Conservation (phyloP, 768 basidiomycete species). For the Strobilomyces confusus region DNA sequence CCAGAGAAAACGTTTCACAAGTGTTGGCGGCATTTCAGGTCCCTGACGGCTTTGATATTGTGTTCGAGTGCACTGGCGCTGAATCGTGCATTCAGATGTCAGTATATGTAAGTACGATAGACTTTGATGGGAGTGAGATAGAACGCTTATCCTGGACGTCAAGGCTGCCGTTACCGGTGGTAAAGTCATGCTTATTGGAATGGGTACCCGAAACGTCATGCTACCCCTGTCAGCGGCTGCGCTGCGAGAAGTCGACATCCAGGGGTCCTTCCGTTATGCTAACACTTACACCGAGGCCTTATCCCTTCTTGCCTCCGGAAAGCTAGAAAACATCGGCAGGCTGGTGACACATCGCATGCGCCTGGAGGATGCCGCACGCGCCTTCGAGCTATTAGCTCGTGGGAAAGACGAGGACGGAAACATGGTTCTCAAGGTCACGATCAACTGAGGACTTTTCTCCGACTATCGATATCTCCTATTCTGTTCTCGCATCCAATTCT, state of each 20-base stretch:
- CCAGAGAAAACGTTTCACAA: constrained; percentile 52
- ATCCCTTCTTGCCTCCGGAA: constrained; percentile 61
- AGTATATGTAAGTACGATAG: constrained; percentile 63
- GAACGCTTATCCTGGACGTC: constrained; percentile 12
- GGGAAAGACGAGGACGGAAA: constrained; percentile 78
- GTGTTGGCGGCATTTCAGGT: constrained; percentile 54
- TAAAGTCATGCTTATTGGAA: constrained; percentile 91
- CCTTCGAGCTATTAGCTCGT: constrained; percentile 76
- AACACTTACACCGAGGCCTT: constrained; percentile 90
- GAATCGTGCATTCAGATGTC: constrained; percentile 91
- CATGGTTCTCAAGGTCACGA: constrained; percentile 88
- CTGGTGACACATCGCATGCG: constrained; percentile 77
- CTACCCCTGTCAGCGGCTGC: constrained; percentile 84
- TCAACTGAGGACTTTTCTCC: constrained; percentile 39
- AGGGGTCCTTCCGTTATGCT: constrained; percentile 87
- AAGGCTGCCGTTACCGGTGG: constrained; percentile 78
- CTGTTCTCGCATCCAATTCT: constrained; percentile 5
- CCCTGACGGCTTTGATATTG: constrained; percentile 82
- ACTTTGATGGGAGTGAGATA: constrained; percentile 9
- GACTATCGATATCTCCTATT: not conserved
- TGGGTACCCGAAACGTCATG: constrained; percentile 82
- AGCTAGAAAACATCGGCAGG: constrained; percentile 59
- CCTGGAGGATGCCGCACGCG: constrained; percentile 61
- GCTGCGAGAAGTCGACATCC: constrained; percentile 86
- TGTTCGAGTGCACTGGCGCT: constrained; percentile 95